phyloP scores from a whole-genome alignment of 768 basidiomycete species.

The Myochromella boudieri region DNA sequence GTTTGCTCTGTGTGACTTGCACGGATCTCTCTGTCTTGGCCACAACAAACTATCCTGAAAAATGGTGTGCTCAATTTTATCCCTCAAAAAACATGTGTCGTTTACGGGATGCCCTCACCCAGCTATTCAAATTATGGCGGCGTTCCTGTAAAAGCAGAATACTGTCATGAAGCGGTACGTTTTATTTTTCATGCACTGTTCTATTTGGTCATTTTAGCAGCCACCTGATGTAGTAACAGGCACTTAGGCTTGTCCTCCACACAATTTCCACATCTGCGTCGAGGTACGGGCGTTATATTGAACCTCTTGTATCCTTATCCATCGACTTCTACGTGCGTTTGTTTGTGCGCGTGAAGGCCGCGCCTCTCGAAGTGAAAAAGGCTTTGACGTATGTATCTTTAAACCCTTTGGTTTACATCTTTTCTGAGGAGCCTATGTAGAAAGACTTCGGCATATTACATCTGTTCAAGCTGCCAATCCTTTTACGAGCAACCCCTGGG shows the following conservation, averaged over 20 bases:
- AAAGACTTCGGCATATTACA: constrained; percentile 82
- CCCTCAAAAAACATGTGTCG: not conserved
- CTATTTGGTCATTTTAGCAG: not conserved
- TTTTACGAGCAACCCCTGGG: constrained; percentile 88
- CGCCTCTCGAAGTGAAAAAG: constrained; percentile 84
- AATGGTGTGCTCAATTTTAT: constrained; percentile 62
- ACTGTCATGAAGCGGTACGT: constrained; percentile 88
- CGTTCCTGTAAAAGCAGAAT: constrained; percentile 87
- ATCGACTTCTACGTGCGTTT: constrained; percentile 97
- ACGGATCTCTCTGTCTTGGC: constrained; percentile 95
- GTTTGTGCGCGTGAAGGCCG: constrained; percentile 76
- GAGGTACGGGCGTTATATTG: constrained; percentile 89
- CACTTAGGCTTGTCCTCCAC: constrained; percentile 88
- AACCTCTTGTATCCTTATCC: constrained; percentile 85
- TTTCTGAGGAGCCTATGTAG: constrained; percentile 38
- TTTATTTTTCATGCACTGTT: not conserved
- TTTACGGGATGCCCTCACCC: not conserved
- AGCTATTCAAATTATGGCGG: constrained; percentile 92
- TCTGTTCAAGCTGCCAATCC: constrained; percentile 83
- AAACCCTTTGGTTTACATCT: not conserved
- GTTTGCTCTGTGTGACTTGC: constrained; percentile 92
- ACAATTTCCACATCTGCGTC: constrained; percentile 83
- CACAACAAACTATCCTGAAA: constrained; percentile 92
- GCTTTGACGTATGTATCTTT: constrained; percentile 59
- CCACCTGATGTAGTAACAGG: constrained; percentile 41